Base-by-base conservation (phyloP, 305 asterid species). In the Striga hermonthica region DNA sequence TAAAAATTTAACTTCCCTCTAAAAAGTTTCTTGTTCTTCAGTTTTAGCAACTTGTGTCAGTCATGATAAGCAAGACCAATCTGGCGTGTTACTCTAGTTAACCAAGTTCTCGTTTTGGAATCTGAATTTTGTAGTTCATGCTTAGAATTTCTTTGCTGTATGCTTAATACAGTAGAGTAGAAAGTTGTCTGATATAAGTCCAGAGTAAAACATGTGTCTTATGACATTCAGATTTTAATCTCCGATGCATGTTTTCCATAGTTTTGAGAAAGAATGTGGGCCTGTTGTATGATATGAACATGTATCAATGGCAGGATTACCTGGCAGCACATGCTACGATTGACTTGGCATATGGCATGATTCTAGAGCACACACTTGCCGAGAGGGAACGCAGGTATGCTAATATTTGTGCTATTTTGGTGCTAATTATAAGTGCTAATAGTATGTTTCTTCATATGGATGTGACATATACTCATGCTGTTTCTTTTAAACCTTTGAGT, bases 361-460 rank as follows among this genome's bases (percentile, higher is more conserved):
- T 94, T 70, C 80, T 94, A 74, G 99, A 94, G 61, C 97, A 94
- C 83, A 94, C 99, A 45, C 91, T 94, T 45, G 95, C 97, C 37
- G 99, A 94, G 83, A 81, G 96, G 67, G 99, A 94, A 40, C 95
- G 99, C 73, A 94, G 99, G 99, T 94, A 82, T 57, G 14, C 55
- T 22, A 60, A 50, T 41, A 44, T 36, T 36, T 64, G 47, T 64
- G 31, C 31, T 22, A 22, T 22, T 22, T 22, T 2, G 31, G 31
- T 22, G 31, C 31, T 22, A 22, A 22, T 22, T 22, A 22, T 22
- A 22, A 22, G 31, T 22, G 31, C 31, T 22, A 22, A 22, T 22
- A 22, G 2, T 22, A 22, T 22, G 31, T 22, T 22, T 2, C 31
- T 22, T 22, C 2, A 22, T 22, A 22, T 22, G 31, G 31, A 22